Conservation (phyloP, 2,329 filamentous ascomycete species). For the Hypoxylon sp. region DNA sequence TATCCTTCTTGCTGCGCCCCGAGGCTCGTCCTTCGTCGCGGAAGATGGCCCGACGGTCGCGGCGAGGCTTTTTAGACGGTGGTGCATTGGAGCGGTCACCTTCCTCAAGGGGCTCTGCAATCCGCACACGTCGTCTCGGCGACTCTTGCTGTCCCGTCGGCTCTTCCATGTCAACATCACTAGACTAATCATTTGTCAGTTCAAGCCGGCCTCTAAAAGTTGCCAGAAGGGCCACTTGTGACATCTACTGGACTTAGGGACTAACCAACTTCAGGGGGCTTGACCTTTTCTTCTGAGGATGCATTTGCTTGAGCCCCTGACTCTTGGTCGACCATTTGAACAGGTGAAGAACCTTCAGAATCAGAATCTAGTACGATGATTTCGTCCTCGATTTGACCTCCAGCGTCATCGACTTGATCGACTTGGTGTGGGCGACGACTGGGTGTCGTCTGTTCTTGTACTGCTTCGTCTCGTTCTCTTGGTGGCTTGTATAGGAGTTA, state of each 20-base stretch:
- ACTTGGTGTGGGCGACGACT: background rate
- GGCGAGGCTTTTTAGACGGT: background rate
- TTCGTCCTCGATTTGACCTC: background rate
- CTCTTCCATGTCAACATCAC: background rate
- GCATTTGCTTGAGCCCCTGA: background rate
- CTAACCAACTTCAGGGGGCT: constrained; percentile 14
- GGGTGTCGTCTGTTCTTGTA: background rate
- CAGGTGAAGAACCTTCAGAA: background rate
- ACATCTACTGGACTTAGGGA: background rate
- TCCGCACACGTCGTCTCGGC: background rate
- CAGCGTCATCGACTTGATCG: background rate
- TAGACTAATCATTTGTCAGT: constrained; percentile 4
- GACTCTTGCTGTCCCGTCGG: background rate
- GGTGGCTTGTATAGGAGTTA: background rate
- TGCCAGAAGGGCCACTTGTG: background rate
- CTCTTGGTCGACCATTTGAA: background rate
- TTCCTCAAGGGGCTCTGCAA: background rate
- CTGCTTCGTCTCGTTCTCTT: background rate
- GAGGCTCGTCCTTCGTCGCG: background rate
- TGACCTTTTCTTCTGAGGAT: background rate
- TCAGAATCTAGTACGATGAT: constrained; percentile 9
- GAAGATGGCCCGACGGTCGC: no score
- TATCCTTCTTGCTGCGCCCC: background rate
- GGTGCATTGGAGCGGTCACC: constrained; percentile 4
- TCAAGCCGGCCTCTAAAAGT: background rate